These are phyloP conservation scores for Bondarzewia mesenterica DNA, from an alignment of 1,284 basidiomycete species.

Conservation along the genomic window DNA sequence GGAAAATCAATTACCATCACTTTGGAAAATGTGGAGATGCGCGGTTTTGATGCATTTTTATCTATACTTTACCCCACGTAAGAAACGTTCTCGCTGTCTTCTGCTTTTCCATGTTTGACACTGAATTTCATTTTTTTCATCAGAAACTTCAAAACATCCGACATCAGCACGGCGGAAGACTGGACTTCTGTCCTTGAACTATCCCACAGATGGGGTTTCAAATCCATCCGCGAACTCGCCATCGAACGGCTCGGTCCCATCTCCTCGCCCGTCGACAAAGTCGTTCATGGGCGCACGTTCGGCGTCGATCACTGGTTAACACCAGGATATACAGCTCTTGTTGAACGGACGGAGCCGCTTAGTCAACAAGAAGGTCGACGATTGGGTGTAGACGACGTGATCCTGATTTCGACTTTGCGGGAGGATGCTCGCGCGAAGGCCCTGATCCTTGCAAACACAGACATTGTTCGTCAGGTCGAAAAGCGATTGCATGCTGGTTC, in stretches of 20 bases:
- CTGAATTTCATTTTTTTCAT: neutral
- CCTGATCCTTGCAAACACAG: no score
- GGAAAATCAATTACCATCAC: neutral
- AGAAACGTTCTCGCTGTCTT: neutral
- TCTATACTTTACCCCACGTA: slow-evolving; percentile 5
- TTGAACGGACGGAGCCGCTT: neutral
- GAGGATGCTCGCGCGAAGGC: no score
- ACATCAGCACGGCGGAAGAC: neutral
- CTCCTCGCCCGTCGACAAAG: neutral
- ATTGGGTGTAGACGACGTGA: neutral
- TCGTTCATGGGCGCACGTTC: slow-evolving; percentile 6
- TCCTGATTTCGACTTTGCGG: no score
- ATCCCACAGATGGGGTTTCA: neutral
- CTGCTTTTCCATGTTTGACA: neutral
- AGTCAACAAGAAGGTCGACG: neutral
- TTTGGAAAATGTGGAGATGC: neutral
- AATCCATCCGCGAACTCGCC: neutral
- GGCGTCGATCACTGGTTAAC: slow-evolving; percentile 19
- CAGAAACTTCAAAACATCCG: neutral
- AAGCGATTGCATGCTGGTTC: no score
- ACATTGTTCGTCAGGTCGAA: no score
- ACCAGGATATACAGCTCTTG: slow-evolving; percentile 10
- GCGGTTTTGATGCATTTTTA: slow-evolving; percentile 6
- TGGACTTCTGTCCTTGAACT: slow-evolving; percentile 6
- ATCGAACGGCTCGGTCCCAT: neutral